Evolutionary conservation across 2,329 filamentous ascomycete species (phyloP).

Genomic region (Talaromyces albobiverticillius): DNA sequence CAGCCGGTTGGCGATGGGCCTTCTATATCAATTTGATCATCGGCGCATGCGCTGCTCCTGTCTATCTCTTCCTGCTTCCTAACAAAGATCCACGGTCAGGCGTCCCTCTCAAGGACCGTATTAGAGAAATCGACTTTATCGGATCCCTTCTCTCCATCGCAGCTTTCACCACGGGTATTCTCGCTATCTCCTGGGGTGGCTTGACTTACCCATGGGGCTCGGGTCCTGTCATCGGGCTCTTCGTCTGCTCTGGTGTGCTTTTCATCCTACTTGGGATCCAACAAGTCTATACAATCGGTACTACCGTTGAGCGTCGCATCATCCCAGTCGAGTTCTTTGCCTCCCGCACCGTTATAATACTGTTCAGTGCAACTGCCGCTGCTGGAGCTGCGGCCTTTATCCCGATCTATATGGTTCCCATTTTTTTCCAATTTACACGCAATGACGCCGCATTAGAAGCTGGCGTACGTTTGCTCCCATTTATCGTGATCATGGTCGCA

Average conservation of each 20-base stretch:
- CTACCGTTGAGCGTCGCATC: constrained; percentile 41
- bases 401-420: constrained; percentile 51
- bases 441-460: constrained; percentile 34
- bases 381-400: constrained; percentile 35
- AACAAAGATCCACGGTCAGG: constrained; percentile 21
- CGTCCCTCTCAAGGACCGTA: constrained; percentile 18
- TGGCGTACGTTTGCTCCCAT: constrained; percentile 27
- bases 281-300: constrained; percentile 43
- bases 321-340: constrained; percentile 51
- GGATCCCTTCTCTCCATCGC: constrained; percentile 44
- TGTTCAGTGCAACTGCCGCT: constrained; percentile 42
- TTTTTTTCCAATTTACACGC: constrained; percentile 53
- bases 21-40: constrained; percentile 55
- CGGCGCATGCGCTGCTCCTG: constrained; percentile 41
- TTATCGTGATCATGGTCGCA: constrained; percentile 20
- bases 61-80: constrained; percentile 44
- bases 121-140: constrained; percentile 41
- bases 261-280: constrained; percentile 46
- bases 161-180: constrained; percentile 38
- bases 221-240: constrained; percentile 45
- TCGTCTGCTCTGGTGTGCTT: constrained; percentile 46
- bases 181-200: constrained; percentile 53
- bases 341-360: constrained; percentile 35
- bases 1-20: constrained; percentile 26
- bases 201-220: constrained; percentile 47